Evolutionary conservation across 192 early-diverging fungal genomes (phyloP), one percentile per base, ranked within the genome.

Genomic region (Phlyctochytrium bullatum): DNA sequence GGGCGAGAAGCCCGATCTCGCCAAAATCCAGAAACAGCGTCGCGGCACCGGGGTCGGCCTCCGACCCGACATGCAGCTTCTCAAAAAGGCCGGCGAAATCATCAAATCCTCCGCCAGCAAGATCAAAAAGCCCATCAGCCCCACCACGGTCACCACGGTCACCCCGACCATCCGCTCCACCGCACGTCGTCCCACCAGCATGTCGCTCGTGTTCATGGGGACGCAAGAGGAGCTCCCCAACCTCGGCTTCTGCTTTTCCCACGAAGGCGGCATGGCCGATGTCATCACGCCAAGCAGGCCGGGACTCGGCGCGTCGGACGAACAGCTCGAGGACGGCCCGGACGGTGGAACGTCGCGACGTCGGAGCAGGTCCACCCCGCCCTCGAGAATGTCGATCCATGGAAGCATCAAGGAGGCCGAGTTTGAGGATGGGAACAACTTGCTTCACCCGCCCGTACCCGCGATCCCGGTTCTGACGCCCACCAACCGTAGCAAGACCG

Each of bases 241-340:
- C 54, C 76, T 65, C 6, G 83, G 83, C 0, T 84, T 82, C 68
- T 72, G 72, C 34, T 84, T 84, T 57, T 80, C 78, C 4, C 83
- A 84, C 53, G 83, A 78, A 25, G 66, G 53, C n/a, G 83, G 83
- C 14, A 84, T 84, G 83, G 51, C 53, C 20, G 70, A 76, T 36
- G 52, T 84, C 53, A 84, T 84, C 33, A 82, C 80, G 3, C 83
- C 83, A 14, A 20, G 20, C 40, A 20, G 40, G 20, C 20, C 20
- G 40, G 10, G 40, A 47, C 20, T 47, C 10, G 40, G 40, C 10
- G 40, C 6, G 40, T 14, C 20, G 10, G 20, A 47, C 40, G 40
- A 47, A 47, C 20, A 14, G 40, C 20, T 47, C 10, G 10, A 47
- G 40, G 40, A 47, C 6, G 40, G 20, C 40, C 20, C 40, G 6